A percentile compares a stretch with the other conserved stretches of the same genome.
phyloP scores from a whole-genome alignment of 2,329 filamentous ascomycete species.

The Atkinsonella hypoxylon region DNA sequence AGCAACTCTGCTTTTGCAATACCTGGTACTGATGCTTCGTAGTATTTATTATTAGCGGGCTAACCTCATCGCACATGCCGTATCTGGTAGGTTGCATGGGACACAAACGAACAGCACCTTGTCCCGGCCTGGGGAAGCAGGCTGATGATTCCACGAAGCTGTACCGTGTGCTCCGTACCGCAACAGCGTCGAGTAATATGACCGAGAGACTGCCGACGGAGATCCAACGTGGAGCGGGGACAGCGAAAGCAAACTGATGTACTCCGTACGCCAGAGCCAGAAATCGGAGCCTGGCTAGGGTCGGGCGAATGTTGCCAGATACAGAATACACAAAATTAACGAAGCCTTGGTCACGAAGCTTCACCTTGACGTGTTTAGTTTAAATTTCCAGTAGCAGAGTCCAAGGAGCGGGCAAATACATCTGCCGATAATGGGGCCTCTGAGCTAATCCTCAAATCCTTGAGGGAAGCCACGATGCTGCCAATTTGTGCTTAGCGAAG shows the following conservation, averaged over 20 bases:
- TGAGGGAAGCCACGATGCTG: not conserved
- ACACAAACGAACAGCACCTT: not conserved
- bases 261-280: not conserved
- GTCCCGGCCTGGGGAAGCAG: not conserved
- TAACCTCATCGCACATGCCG: not conserved
- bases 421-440: not conserved
- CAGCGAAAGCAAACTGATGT: not conserved
- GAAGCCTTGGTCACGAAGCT: not conserved
- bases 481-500: too few relatives aligned
- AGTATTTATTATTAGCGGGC: not conserved
- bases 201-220: conserved; percentile 8
- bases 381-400: not conserved
- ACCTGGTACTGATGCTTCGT: not conserved
- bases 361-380: not conserved
- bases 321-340: not conserved
- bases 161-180: not conserved
- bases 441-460: not conserved
- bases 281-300: not conserved
- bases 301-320: not conserved
- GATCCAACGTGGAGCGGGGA: conserved; percentile 4
- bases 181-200: conserved; percentile 1
- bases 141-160: not conserved
- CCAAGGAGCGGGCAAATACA: not conserved
- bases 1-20: not conserved
- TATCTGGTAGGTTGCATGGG: not conserved